Conservation (phyloP, 78 protist genomes). For the Protostelium mycophagum region DNA sequence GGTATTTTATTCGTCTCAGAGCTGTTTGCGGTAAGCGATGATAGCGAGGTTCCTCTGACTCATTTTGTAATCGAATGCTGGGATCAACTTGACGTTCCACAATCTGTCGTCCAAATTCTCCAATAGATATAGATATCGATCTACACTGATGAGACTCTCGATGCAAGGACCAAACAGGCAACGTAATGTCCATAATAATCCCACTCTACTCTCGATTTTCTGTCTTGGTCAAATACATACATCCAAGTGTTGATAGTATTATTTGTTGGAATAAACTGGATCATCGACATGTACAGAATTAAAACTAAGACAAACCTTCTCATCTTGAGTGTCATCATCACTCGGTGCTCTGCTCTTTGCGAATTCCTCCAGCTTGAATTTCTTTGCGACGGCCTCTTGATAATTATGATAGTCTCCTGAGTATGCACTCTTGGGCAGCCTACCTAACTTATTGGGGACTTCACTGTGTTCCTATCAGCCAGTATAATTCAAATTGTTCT, state of each 20-base stretch:
- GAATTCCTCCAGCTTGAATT: not conserved
- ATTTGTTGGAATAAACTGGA: too few relatives aligned
- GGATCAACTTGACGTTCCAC: not conserved
- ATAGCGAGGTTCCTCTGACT: not conserved
- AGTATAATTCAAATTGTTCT: not conserved
- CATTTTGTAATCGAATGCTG: not conserved
- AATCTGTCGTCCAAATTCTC: not conserved
- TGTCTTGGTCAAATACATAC: too few relatives aligned
- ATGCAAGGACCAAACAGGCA: not conserved
- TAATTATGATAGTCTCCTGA: not conserved
- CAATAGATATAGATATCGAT: not conserved
- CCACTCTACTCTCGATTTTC: not conserved
- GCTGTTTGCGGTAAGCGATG: not conserved
- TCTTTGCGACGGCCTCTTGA: not conserved
- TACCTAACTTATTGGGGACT: not conserved
- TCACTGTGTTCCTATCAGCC: not conserved
- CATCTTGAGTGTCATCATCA: not conserved
- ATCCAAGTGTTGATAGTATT: too few relatives aligned
- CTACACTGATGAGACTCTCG: not conserved
- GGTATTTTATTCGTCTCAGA: not conserved
- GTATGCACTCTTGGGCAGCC: not conserved
- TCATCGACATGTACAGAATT: not conserved
- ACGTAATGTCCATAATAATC: not conserved
- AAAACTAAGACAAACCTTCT: not conserved
- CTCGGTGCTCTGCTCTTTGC: not conserved